Evolutionary conservation across 208 protist species (phyloP), one percentile per base, ranked within the genome.

Genomic region (Endotrypanum monterogeii): DNA sequence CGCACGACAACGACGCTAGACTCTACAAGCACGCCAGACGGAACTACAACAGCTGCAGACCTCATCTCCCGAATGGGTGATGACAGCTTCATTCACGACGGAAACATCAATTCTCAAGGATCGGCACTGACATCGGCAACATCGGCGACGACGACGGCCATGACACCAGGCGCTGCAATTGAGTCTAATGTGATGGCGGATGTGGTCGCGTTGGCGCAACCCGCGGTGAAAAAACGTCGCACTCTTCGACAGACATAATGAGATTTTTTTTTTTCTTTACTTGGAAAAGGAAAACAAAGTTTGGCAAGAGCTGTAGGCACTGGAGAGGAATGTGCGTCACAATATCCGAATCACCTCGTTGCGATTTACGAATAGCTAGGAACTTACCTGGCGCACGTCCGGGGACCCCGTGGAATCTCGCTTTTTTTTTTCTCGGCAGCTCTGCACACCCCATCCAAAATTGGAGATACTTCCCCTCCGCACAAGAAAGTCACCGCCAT

Each of bases 211-310:
- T 65, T 76, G 70, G 71, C 30, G 63, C 71, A 74, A 71, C 90
- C 90, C 28, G 87, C 89, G 0, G 80, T 90, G 25, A 96, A 94
- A 81, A 96, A 94, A 60, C 77, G 92, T 20, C 84, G 92, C 20
- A 96, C 89, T 51, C 78, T 96, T 32, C 84, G 92, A 23, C 91
- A 96, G 73, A 93, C 86, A 44, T 96, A 56, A 23, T 9, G 46
- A 50, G 12, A 6, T 6, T 37, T 39, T 35, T 54, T 3, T n/a
- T 14, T 28, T 6, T 37, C 44, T 35, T 54, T 3, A 37, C 25
- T 28, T 48, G 60, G 35, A 11, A 39, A 65, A 65, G 23, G 18
- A 44, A n/a, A 65, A 11, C 44, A 46, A 11, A 6, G 6, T 20
- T 0, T 23, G 14, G n/a, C 5, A 46, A 65, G 18, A 28, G 37